Percentiles rank a stretch among this genome's conserved stretches.
phyloP scores from a whole-genome alignment of 1,284 basidiomycete species.

The Trametes pubescens region DNA sequence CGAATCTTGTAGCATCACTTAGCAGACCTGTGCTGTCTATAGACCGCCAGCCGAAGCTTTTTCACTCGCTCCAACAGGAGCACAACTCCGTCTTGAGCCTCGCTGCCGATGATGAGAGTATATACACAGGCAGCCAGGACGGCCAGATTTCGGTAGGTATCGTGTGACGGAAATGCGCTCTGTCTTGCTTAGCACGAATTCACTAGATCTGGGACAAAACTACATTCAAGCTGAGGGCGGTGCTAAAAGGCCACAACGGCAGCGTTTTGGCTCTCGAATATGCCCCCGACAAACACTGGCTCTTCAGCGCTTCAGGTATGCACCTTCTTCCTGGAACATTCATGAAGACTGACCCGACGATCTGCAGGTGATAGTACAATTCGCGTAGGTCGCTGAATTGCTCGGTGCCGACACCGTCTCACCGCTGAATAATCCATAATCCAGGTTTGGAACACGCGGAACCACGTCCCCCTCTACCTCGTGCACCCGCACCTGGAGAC shows the following conservation, averaged over 20 bases:
- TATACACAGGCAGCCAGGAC: constrained; percentile 88
- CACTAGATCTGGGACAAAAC: constrained; percentile 83
- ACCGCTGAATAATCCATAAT: constrained; percentile 1
- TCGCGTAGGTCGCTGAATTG: constrained; percentile 58
- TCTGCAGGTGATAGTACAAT: constrained; percentile 83
- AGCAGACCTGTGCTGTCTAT: constrained; percentile 30
- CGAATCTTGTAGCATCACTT: constrained; percentile 36
- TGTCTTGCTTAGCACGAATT: constrained; percentile 34
- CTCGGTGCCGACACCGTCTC: not conserved
- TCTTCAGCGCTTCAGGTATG: constrained; percentile 84
- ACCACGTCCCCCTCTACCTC: constrained; percentile 77
- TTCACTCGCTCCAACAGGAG: constrained; percentile 76
- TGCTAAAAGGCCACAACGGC: constrained; percentile 85
- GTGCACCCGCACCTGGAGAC: constrained; percentile 87
- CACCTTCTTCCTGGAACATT: constrained; percentile 28
- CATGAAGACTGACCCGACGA: constrained; percentile 8
- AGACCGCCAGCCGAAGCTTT: constrained; percentile 43
- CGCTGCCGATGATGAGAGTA: constrained; percentile 73
- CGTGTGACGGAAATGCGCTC: not conserved
- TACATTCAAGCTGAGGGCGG: constrained; percentile 73
- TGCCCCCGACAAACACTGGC: constrained; percentile 80
- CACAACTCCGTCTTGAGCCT: constrained; percentile 80
- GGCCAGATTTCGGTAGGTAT: constrained; percentile 71
- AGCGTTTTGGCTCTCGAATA: constrained; percentile 87
- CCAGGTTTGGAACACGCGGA: constrained; percentile 83